Evolutionary conservation across 1,139 yeast species (phyloP).

Genomic region (Debaryomycetaceae sp.): DNA sequence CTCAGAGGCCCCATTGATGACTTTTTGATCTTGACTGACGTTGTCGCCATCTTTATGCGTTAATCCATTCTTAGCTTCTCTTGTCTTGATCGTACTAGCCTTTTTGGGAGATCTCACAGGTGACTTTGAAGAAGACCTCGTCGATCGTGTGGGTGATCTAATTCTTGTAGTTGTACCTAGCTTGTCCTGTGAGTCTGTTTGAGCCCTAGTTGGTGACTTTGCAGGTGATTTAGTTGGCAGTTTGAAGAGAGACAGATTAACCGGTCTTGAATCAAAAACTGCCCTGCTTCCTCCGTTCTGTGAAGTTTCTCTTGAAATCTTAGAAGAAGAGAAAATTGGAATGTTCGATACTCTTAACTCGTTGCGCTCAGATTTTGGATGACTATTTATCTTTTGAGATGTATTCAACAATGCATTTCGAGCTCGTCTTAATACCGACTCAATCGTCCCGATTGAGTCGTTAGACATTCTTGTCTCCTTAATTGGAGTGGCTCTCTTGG

Average conservation of each 20-base stretch:
- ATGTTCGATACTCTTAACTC: background rate
- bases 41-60: background rate
- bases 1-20: constrained; percentile 3
- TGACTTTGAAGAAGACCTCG: background rate
- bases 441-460: constrained; percentile 5
- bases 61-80: background rate
- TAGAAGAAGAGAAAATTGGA: background rate
- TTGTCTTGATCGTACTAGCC: background rate
- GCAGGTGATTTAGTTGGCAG: background rate
- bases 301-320: background rate
- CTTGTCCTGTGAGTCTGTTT: background rate
- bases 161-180: background rate
- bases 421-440: constrained; percentile 13
- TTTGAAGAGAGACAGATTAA: background rate
- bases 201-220: constrained; percentile 2
- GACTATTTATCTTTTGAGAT: background rate
- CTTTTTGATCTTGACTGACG: background rate
- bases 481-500: background rate
- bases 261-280: background rate
- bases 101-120: background rate
- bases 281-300: background rate
- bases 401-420: constrained; percentile 13
- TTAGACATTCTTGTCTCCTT: background rate
- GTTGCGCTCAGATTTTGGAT: background rate
- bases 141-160: constrained; percentile 12